These are phyloP conservation scores for Rhodotorula babjevae DNA, from an alignment of 768 basidiomycete species.

Conservation along the genomic window DNA sequence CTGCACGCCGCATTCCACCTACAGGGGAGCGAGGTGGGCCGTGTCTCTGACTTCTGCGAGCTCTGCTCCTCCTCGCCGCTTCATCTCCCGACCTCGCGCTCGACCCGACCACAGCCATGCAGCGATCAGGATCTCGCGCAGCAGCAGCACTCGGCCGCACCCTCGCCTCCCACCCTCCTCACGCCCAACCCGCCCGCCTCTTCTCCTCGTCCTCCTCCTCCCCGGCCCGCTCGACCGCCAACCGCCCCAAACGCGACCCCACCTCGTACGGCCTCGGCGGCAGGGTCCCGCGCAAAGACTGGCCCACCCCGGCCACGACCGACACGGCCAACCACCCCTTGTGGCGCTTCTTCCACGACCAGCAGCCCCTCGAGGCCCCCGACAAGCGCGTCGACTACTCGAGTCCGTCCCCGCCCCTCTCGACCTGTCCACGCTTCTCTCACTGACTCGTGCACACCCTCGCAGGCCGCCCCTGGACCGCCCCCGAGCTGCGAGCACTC, in stretches of 20 bases:
- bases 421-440: no score
- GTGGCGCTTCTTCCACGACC: constrained; percentile 42
- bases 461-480: constrained; percentile 81
- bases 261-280: constrained; percentile 37
- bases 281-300: neutral
- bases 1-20: no score
- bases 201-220: constrained; percentile 2
- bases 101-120: neutral
- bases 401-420: neutral
- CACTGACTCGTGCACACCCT: neutral
- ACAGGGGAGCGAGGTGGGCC: no score
- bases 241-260: constrained; percentile 38
- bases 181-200: neutral
- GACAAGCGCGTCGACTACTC: constrained; percentile 34
- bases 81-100: neutral
- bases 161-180: neutral
- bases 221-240: constrained; percentile 15
- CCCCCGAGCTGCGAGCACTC: constrained; percentile 80
- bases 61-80: no score
- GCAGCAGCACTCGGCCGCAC: neutral
- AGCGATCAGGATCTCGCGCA: neutral
- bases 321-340: constrained; percentile 39
- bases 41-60: no score
- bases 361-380: constrained; percentile 31
- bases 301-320: constrained; percentile 15